Conservation (phyloP, 2,329 filamentous ascomycete genomes). For the Fusarium concolor region DNA sequence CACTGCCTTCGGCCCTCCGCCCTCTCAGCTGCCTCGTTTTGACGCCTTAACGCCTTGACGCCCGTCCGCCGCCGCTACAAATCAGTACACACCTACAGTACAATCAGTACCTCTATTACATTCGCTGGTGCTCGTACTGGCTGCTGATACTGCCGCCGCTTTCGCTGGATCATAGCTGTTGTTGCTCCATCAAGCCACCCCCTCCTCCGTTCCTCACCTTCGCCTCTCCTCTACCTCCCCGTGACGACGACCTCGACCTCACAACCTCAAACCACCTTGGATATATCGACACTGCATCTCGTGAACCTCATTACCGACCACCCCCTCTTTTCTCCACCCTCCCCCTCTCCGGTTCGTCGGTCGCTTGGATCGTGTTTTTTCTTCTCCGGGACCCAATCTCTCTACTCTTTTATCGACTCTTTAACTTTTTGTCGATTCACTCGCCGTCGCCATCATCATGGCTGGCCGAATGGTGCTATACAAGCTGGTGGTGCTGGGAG, state of each 20-base stretch:
- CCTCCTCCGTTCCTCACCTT: constrained; percentile 45
- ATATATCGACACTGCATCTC: constrained; percentile 31
- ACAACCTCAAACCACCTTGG: constrained; percentile 37
- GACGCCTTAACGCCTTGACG: constrained; percentile 39
- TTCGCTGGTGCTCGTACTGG: neutral
- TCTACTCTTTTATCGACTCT: constrained; percentile 30
- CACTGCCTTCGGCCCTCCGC: constrained; percentile 8
- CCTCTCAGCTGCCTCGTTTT: constrained; percentile 23
- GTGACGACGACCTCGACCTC: constrained; percentile 45
- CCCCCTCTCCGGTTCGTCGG: constrained; percentile 31
- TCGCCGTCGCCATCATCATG: constrained; percentile 64
- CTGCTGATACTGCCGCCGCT: neutral
- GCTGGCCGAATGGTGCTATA: constrained; percentile 95
- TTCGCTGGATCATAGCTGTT: constrained; percentile 42
- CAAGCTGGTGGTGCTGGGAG: constrained; percentile 94
- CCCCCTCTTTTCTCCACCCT: constrained; percentile 35
- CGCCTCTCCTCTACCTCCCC: constrained; percentile 33
- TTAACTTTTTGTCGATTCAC: constrained; percentile 33
- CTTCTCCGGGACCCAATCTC: constrained; percentile 19
- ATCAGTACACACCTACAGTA: neutral
- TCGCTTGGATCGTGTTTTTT: constrained; percentile 27
- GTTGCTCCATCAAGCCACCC: constrained; percentile 47
- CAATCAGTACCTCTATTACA: neutral
- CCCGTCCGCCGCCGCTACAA: constrained; percentile 24
- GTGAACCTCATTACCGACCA: constrained; percentile 40